Conservation (phyloP, 345 rosid genomes). For the Lumnitzera littorea region DNA sequence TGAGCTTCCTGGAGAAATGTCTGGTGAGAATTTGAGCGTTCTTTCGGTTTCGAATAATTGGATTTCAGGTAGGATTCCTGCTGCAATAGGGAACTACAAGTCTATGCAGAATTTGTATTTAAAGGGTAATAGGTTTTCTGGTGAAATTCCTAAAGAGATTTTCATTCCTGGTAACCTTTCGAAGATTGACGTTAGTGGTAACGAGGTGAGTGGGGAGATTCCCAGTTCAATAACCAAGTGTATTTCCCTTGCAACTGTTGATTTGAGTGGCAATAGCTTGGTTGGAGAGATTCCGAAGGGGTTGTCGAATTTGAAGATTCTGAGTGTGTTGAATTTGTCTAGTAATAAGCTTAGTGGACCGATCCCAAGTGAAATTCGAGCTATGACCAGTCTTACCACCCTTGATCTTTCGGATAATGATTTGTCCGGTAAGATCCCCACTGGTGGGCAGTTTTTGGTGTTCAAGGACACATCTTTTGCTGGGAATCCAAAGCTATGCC, state of each 20-base stretch:
- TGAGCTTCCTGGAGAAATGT: conserved; percentile 57
- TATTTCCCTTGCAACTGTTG: conserved; percentile 42
- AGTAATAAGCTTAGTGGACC: conserved; percentile 58
- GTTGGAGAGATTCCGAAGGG: conserved; percentile 55
- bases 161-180: conserved; percentile 41
- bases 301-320: conserved; percentile 31
- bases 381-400: conserved; percentile 66
- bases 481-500: conserved; percentile 68
- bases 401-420: conserved; percentile 75
- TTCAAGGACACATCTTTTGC: conserved; percentile 60
- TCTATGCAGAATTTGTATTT: conserved; percentile 37
- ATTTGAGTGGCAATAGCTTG: conserved; percentile 60
- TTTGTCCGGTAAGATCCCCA: conserved; percentile 53
- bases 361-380: conserved; percentile 52
- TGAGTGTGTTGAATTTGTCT: conserved; percentile 64
- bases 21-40: conserved; percentile 30
- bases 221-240: conserved; percentile 44
- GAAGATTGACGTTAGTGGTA: conserved; percentile 41
- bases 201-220: conserved; percentile 53
- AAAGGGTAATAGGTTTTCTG: conserved; percentile 47
- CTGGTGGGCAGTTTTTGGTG: conserved; percentile 65
- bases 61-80: conserved; percentile 61
- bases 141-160: conserved; percentile 47
- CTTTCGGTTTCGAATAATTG: conserved; percentile 47
- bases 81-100: conserved; percentile 43